phyloP scores from a whole-genome alignment of 495 filamentous ascomycete species.

The Neurospora sp. region DNA sequence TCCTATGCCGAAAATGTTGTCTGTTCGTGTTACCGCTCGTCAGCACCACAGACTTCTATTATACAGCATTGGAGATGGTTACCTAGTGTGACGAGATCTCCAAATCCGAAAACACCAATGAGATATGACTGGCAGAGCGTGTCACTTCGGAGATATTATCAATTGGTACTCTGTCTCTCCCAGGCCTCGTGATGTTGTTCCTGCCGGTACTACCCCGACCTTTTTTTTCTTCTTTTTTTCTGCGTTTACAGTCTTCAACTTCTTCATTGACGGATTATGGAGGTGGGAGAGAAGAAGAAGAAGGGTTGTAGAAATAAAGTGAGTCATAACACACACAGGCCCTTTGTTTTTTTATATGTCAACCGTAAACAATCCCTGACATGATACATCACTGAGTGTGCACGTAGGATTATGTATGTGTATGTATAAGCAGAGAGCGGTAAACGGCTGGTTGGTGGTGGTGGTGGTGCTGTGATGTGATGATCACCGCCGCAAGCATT shows the following conservation, averaged over 20 bases:
- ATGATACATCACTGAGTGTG: too few relatives aligned
- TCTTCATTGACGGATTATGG: background rate
- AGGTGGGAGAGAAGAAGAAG: background rate
- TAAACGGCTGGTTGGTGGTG: too few relatives aligned
- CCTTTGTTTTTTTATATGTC: too few relatives aligned
- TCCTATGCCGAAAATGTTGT: background rate
- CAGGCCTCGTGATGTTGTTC: background rate
- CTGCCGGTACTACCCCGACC: background rate
- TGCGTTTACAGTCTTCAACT: background rate
- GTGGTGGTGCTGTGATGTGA: background rate
- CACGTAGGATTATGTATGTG: too few relatives aligned
- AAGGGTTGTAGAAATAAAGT: background rate
- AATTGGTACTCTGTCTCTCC: background rate
- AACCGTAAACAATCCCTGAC: too few relatives aligned
- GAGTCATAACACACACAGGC: too few relatives aligned
- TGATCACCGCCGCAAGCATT: background rate
- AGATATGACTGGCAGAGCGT: background rate
- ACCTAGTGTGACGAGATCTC: background rate
- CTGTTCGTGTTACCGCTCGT: background rate
- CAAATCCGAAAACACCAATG: background rate
- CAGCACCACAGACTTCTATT: too few relatives aligned
- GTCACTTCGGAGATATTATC: background rate
- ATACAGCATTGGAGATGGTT: too few relatives aligned
- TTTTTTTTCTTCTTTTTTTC: background rate
- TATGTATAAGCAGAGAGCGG: too few relatives aligned